Evolutionary conservation across 140 eudicot genomes (phyloP).

Genomic region (Cichorium intybus): DNA sequence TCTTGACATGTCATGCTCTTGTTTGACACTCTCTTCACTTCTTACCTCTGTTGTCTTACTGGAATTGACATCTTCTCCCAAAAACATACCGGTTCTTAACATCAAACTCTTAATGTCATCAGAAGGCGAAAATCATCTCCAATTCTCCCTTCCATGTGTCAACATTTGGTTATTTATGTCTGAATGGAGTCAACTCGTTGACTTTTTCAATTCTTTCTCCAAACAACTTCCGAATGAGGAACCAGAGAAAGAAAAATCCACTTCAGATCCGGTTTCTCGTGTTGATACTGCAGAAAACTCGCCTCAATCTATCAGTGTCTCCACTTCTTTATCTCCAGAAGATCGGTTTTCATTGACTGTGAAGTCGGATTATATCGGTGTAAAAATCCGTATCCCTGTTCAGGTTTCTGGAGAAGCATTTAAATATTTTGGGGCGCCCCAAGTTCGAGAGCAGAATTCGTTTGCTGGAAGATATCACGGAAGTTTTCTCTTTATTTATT

Average conservation of each 20-base stretch:
- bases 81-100: conserved; percentile 47
- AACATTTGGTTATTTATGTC: conserved; percentile 64
- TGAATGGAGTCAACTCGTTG: conserved; percentile 69
- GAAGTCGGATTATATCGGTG: conserved; percentile 54
- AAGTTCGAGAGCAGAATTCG: conserved; percentile 28
- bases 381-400: conserved; percentile 61
- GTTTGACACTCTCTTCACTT: conserved; percentile 49
- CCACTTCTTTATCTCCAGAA: conserved; percentile 29
- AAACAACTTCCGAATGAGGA: conserved; percentile 26
- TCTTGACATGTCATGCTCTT: conserved; percentile 48
- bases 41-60: conserved; percentile 52
- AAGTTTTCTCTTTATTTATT: conserved; percentile 45
- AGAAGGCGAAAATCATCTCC: conserved; percentile 40
- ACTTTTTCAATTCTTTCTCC: conserved; percentile 32
- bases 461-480: conserved; percentile 28
- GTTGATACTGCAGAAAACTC: conserved; percentile 24
- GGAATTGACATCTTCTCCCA: conserved; percentile 43
- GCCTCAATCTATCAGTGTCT: conserved; percentile 25
- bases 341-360: conserved; percentile 29
- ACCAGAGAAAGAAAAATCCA: conserved; percentile 26
- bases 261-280: conserved; percentile 22
- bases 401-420: conserved; percentile 40
- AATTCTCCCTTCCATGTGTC: conserved; percentile 60
- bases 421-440: conserved; percentile 27
- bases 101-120: conserved; percentile 27